These are phyloP conservation scores for Diplosphaera chodatii DNA, from an alignment of 139 green algal genomes.

Conservation along the genomic window DNA sequence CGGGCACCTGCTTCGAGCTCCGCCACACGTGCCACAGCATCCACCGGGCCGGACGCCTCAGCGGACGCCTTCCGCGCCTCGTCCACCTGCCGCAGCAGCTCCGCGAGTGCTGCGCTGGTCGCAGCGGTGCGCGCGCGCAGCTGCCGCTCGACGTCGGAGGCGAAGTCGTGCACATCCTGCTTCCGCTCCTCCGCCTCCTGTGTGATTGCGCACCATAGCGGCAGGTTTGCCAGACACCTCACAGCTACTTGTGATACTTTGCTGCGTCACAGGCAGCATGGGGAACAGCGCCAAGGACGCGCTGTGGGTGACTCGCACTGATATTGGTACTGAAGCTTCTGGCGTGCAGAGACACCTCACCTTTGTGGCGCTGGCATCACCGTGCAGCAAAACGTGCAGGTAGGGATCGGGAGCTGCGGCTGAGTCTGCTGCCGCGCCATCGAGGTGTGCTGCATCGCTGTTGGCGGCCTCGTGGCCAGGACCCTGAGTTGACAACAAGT, in stretches of 20 bases:
- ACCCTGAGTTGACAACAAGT: no score
- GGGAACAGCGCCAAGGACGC: no score
- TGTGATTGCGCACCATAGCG: no score
- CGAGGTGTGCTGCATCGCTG: background rate
- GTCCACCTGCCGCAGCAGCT: constrained; percentile 22
- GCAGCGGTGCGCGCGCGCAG: constrained; percentile 18
- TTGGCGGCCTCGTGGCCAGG: background rate
- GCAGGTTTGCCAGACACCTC: no score
- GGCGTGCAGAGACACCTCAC: no score
- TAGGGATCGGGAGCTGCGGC: constrained; percentile 37
- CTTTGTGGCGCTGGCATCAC: constrained; percentile 12
- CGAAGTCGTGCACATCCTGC: constrained; percentile 18
- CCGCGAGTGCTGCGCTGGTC: constrained; percentile 20
- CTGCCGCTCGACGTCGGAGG: constrained; percentile 27
- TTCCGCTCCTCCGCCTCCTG: background rate
- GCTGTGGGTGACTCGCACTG: no score
- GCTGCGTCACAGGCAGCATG: no score
- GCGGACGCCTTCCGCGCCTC: background rate
- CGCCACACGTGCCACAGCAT: background rate
- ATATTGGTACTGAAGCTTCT: no score
- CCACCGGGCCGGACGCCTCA: no score
- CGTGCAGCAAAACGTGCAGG: constrained; percentile 26
- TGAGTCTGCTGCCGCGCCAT: background rate
- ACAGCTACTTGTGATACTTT: no score
- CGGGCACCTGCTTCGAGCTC: background rate